These are phyloP conservation scores for Nicotiana obtusifolia DNA, from an alignment of 257 asterid species.

Conservation along the genomic window DNA sequence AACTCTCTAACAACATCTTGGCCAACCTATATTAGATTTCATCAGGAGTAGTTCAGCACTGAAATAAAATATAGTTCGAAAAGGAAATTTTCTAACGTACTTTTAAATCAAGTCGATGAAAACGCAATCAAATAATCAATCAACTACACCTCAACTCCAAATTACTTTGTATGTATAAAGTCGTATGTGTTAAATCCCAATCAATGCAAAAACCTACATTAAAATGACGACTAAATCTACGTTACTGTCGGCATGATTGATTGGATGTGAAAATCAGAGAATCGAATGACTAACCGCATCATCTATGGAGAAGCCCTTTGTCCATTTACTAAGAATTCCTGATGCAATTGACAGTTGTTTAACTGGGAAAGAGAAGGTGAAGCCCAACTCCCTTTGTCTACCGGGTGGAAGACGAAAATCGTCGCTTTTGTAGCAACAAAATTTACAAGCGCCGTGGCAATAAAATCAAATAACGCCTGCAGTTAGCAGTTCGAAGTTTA, in stretches of 20 bases:
- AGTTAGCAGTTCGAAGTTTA: not conserved
- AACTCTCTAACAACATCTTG: slow-evolving; percentile 74
- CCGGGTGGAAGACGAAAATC: slow-evolving; percentile 52
- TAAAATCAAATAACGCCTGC: slow-evolving; percentile 75
- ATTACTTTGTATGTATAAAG: not conserved
- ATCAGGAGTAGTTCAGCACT: not conserved
- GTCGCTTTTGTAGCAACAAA: slow-evolving; percentile 73
- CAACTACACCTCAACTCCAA: not conserved
- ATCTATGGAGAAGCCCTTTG: slow-evolving; percentile 84
- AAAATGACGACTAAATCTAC: not conserved
- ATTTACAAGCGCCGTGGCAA: slow-evolving; percentile 60
- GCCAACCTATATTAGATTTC: slow-evolving; percentile 52
- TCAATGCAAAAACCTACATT: not conserved
- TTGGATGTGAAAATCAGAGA: not conserved
- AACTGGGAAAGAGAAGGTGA: slow-evolving; percentile 94
- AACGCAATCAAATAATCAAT: not conserved
- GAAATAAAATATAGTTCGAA: not conserved
- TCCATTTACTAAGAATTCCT: slow-evolving; percentile 85
- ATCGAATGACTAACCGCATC: slow-evolving; percentile 49
- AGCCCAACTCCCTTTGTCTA: slow-evolving; percentile 84
- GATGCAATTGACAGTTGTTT: slow-evolving; percentile 72
- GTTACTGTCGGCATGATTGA: not conserved
- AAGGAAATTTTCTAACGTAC: not conserved
- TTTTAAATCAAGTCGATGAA: not conserved
- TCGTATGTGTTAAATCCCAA: not conserved